These are phyloP conservation scores for Globisporangium abappressorium DNA, from an alignment of 352 stramenopile species.

Conservation along the genomic window DNA sequence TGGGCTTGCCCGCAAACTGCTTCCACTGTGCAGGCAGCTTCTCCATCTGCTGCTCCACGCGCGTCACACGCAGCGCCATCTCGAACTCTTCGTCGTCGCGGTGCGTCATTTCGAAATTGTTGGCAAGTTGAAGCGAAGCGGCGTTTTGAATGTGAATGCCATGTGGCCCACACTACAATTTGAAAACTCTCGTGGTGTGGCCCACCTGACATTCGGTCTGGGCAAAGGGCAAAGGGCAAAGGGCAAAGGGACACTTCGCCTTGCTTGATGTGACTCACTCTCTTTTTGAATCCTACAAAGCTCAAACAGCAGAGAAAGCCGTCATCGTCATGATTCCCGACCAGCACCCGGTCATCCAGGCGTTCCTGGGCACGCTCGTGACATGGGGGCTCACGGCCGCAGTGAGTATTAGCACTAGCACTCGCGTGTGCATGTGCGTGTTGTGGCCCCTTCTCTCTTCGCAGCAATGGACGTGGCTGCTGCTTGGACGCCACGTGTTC, in stretches of 20 bases:
- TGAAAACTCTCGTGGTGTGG: slow-evolving; percentile 7
- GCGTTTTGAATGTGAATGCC: not conserved
- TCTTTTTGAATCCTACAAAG: slow-evolving; percentile 2
- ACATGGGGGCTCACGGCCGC: slow-evolving; percentile 84
- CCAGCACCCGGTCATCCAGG: slow-evolving; percentile 71
- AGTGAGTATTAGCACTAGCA: slow-evolving; percentile 23
- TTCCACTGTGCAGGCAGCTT: slow-evolving; percentile 44
- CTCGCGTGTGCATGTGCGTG: not conserved
- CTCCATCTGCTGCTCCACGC: slow-evolving; percentile 56
- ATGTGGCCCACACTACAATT: not conserved
- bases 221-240: too few relatives aligned
- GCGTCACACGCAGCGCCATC: slow-evolving; percentile 37
- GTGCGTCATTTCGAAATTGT: not conserved
- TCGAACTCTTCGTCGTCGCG: slow-evolving; percentile 27
- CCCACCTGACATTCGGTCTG: not conserved
- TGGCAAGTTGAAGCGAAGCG: not conserved
- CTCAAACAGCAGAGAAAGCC: slow-evolving; percentile 1
- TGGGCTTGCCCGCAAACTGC: slow-evolving; percentile 39
- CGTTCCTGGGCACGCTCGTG: slow-evolving; percentile 76
- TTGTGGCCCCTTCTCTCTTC: not conserved
- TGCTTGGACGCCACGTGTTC: not conserved
- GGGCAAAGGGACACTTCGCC: too few relatives aligned
- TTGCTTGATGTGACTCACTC: not conserved
- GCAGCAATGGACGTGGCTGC: not conserved
- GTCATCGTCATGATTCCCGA: slow-evolving; percentile 60